These are phyloP conservation scores for Murraya paniculata DNA, from an alignment of 345 rosid genomes.

Conservation along the genomic window DNA sequence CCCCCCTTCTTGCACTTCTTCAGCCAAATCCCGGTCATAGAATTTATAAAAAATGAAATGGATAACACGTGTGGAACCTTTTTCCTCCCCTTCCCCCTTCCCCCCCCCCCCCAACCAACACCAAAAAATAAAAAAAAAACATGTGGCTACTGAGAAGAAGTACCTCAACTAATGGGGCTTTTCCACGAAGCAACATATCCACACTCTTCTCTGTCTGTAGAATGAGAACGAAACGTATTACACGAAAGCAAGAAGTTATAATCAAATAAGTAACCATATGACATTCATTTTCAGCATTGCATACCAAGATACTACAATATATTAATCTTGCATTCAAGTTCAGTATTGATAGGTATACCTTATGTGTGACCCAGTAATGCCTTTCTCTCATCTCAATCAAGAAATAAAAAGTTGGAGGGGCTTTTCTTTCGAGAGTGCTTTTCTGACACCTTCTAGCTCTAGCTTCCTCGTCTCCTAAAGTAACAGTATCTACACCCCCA, in stretches of 20 bases:
- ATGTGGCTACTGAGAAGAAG: not conserved
- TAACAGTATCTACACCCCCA: conserved; percentile 59
- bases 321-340: not conserved
- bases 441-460: conserved; percentile 55
- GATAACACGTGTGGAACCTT: not conserved
- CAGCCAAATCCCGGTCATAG: not conserved
- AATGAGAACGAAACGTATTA: not conserved
- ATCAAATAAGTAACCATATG: not conserved
- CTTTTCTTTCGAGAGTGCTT: conserved; percentile 66
- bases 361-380: conserved; percentile 59
- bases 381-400: conserved; percentile 68
- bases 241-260: not conserved
- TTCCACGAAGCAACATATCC: conserved; percentile 57
- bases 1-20: not conserved
- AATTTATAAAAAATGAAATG: not conserved
- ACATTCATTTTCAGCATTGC: not conserved
- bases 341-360: conserved; percentile 25
- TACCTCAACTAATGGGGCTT: conserved; percentile 68
- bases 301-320: not conserved
- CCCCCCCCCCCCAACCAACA: no score
- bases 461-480: conserved; percentile 74
- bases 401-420: conserved; percentile 68
- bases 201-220: conserved; percentile 68
- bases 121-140: no score
- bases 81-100: no score